These are phyloP conservation scores for Stephania yunnanensis DNA, from an alignment of 164 flowering plant species.

Conservation along the genomic window DNA sequence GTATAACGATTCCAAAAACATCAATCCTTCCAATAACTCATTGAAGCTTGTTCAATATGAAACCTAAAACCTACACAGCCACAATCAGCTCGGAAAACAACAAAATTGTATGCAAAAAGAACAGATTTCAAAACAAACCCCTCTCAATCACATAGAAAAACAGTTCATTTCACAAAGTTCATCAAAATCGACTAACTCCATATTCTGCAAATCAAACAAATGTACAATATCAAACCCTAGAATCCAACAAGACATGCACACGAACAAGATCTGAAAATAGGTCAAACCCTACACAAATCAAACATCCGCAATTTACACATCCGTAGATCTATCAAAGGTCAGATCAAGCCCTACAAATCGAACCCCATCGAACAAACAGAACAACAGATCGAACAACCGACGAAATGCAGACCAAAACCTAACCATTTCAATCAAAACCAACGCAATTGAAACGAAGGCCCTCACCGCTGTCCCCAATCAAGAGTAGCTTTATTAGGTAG, in stretches of 20 bases:
- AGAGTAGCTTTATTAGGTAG: conserved; percentile 68
- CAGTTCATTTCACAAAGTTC: too few relatives aligned
- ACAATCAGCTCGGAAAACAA: neutral
- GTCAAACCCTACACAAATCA: neutral
- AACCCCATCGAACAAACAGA: neutral
- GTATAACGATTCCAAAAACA: neutral
- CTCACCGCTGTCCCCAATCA: conserved; percentile 81
- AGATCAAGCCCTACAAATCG: neutral
- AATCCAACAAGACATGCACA: conserved; percentile 2
- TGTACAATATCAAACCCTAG: neutral
- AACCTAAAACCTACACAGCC: neutral
- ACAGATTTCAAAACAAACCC: neutral
- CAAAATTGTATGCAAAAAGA: neutral
- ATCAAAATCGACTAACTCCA: neutral
- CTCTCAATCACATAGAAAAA: neutral
- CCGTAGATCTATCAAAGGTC: neutral
- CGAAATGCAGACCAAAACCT: neutral
- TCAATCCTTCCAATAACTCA: neutral
- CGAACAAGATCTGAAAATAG: neutral
- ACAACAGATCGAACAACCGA: neutral
- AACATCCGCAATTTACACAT: neutral
- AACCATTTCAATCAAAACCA: neutral
- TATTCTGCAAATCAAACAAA: neutral
- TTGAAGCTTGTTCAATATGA: neutral
- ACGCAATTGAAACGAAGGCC: neutral